These are phyloP conservation scores for Colletotrichum viniferum DNA, from an alignment of 2,329 filamentous ascomycete species.

Conservation along the genomic window DNA sequence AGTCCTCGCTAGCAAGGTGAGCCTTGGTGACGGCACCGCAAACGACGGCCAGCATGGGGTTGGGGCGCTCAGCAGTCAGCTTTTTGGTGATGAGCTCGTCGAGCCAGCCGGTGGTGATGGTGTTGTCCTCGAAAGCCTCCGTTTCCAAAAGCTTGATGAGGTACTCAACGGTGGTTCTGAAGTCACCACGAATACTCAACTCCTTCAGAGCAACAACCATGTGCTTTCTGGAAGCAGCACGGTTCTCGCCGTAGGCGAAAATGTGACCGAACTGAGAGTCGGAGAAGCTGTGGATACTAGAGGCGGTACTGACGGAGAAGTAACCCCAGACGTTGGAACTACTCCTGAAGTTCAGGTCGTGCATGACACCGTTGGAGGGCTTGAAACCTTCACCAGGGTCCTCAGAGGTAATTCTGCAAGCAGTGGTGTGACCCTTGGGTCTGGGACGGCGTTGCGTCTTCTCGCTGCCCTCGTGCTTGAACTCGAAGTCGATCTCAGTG, in stretches of 20 bases:
- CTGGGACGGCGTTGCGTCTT: slow-evolving; percentile 87
- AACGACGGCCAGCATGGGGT: slow-evolving; percentile 91
- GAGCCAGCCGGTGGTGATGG: slow-evolving; percentile 97
- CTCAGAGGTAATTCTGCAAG: slow-evolving; percentile 98
- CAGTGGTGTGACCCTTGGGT: slow-evolving; percentile 96
- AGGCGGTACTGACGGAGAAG: slow-evolving; percentile 96
- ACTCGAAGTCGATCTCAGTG: slow-evolving; percentile 94
- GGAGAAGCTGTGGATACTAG: slow-evolving; percentile 98
- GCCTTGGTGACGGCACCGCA: slow-evolving; percentile 95
- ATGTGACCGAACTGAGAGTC: slow-evolving; percentile 99
- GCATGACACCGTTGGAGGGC: slow-evolving; percentile 98
- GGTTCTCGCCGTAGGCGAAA: slow-evolving; percentile 98
- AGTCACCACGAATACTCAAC: slow-evolving; percentile 98
- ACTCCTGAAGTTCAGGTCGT: slow-evolving; percentile 98
- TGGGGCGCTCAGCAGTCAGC: slow-evolving; percentile 92
- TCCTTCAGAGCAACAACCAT: slow-evolving; percentile 99
- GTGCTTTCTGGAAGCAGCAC: slow-evolving; percentile 94
- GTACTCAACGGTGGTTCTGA: slow-evolving; percentile 98
- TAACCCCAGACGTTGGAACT: slow-evolving; percentile 99
- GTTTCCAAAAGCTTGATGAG: slow-evolving; percentile 98
- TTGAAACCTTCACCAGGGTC: slow-evolving; percentile 99
- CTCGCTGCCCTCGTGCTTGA: slow-evolving; percentile 82
- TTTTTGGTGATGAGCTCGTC: slow-evolving; percentile 99
- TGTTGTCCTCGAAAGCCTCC: slow-evolving; percentile 98
- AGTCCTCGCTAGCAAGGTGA: slow-evolving; percentile 89